Conservation (phyloP, 2,329 filamentous ascomycete species). For the Aspergillus fructus region DNA sequence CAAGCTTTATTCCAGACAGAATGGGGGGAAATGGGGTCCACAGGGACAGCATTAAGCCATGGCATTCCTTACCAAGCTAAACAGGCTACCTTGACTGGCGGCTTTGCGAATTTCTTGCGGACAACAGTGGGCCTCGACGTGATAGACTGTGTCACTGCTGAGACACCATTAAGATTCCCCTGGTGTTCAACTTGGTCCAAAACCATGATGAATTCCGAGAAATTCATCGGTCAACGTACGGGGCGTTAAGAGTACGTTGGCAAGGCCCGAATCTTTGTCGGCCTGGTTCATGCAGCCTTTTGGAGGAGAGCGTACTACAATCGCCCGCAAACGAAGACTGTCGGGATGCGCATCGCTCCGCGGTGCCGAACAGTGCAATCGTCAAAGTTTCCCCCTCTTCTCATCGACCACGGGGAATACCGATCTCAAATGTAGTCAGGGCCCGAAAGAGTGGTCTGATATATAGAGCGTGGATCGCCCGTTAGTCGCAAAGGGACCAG, state of each 20-base stretch:
- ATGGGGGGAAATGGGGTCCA: neutral
- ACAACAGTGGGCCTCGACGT: constrained; percentile 30
- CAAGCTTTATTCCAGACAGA: constrained; percentile 3
- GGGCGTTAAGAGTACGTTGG: neutral
- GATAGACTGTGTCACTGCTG: constrained; percentile 25
- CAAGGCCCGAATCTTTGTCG: neutral
- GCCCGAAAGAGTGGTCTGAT: constrained; percentile 28
- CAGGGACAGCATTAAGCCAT: constrained; percentile 2
- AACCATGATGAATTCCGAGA: constrained; percentile 21
- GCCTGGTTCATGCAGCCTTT: constrained; percentile 11
- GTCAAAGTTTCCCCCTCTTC: neutral
- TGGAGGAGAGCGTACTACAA: constrained; percentile 9
- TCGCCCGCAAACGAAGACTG: constrained; percentile 8
- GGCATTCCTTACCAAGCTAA: constrained; percentile 39
- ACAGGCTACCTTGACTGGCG: constrained; percentile 47
- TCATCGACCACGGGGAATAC: neutral
- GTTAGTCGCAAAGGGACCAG: constrained; percentile 14
- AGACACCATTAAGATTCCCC: constrained; percentile 15
- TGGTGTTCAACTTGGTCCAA: constrained; percentile 19
- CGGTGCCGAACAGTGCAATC: neutral
- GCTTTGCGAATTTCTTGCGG: constrained; percentile 46
- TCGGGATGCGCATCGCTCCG: constrained; percentile 13
- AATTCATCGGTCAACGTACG: constrained; percentile 1
- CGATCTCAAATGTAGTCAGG: constrained; percentile 4
- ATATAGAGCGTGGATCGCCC: constrained; percentile 26